Conservation (phyloP, 106 monocot genomes). For the Iris macrosiphon region DNA sequence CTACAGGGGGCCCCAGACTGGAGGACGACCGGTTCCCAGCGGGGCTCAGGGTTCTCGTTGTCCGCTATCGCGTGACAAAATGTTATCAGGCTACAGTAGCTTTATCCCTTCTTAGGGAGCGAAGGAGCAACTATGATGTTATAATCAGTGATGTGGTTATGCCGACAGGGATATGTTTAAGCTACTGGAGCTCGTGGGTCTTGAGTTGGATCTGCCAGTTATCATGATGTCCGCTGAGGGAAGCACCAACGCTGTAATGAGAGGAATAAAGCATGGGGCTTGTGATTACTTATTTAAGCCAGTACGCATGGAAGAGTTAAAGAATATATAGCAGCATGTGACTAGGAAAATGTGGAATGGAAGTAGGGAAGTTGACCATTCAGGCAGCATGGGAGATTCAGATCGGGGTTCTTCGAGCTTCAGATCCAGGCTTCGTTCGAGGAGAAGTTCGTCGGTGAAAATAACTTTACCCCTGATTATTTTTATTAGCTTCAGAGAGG, state of each 20-base stretch:
- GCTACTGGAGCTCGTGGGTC: constrained; percentile 59
- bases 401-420: too few relatives aligned
- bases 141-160: constrained; percentile 65
- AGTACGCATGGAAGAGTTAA: constrained; percentile 59
- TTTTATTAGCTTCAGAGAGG: too few relatives aligned
- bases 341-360: constrained; percentile 55
- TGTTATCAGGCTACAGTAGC: constrained; percentile 50
- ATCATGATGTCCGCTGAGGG: constrained; percentile 86
- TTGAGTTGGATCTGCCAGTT: constrained; percentile 66
- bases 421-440: too few relatives aligned
- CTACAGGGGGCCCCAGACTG: too few relatives aligned
- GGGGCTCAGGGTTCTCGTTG: too few relatives aligned
- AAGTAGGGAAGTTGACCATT: constrained; percentile 48
- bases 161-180: constrained; percentile 76
- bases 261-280: constrained; percentile 69
- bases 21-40: too few relatives aligned
- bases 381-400: constrained; percentile 52
- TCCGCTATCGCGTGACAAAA: too few relatives aligned
- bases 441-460: too few relatives aligned
- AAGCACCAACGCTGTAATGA: constrained; percentile 67
- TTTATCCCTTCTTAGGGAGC: constrained; percentile 54
- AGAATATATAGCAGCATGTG: constrained; percentile 76
- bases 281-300: constrained; percentile 80
- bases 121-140: constrained; percentile 43
- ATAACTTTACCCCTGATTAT: too few relatives aligned